These are phyloP conservation scores for Thermothielavioides terrestris DNA, from an alignment of 495 filamentous ascomycete species.

Conservation along the genomic window DNA sequence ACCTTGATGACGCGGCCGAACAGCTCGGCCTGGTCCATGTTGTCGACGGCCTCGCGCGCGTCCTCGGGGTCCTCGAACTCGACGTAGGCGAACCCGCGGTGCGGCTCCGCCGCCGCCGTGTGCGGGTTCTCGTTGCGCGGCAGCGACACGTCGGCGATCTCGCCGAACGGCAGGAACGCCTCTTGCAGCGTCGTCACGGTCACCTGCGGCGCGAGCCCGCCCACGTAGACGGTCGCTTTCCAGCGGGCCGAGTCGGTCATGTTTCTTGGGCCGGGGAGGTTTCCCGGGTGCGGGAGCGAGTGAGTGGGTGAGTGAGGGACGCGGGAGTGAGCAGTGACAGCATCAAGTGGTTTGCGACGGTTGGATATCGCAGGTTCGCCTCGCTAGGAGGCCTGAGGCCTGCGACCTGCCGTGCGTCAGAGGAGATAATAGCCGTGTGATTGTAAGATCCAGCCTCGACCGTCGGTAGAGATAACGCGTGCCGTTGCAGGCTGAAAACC, in stretches of 20 bases:
- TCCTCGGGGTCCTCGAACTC: conserved; percentile 84
- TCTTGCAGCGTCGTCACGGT: conserved; percentile 67
- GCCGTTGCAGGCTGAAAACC: not conserved
- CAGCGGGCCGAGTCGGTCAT: conserved; percentile 79
- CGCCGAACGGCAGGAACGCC: conserved; percentile 93
- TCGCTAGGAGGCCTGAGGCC: no score
- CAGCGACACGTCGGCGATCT: conserved; percentile 80
- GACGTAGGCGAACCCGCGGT: conserved; percentile 93
- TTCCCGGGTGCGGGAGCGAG: not conserved
- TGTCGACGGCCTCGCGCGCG: conserved; percentile 93
- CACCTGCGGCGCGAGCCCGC: conserved; percentile 75
- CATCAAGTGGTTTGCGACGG: no score
- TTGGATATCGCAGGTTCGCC: no score
- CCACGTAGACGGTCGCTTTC: conserved; percentile 85
- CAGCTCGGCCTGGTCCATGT: conserved; percentile 97
- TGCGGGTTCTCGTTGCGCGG: conserved; percentile 72
- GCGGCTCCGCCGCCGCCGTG: conserved; percentile 49
- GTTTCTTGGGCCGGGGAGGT: not conserved
- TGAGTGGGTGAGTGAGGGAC: not conserved
- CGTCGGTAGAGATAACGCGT: conserved; percentile 11
- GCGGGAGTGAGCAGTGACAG: no score
- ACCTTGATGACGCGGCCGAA: conserved; percentile 90
- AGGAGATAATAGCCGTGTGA: not conserved
- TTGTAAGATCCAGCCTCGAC: no score
- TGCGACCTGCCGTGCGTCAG: no score